A percentile compares a stretch with the other conserved stretches of the same genome.
phyloP scores from a whole-genome alignment of 2,329 filamentous ascomycete genomes.

The Xylariaceae sp. region DNA sequence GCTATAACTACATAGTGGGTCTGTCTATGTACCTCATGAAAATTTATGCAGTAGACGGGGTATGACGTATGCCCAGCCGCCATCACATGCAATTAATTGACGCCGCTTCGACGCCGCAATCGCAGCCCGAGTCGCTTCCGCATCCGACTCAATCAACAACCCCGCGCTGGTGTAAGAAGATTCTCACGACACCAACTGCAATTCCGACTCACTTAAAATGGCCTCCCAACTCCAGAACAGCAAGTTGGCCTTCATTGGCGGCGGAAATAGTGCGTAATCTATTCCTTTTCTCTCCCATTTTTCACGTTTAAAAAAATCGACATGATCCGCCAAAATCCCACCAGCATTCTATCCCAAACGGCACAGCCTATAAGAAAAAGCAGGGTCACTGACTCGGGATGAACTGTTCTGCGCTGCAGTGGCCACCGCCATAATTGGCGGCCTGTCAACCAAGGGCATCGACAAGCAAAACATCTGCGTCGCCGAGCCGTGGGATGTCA shows the following conservation, averaged over 20 bases:
- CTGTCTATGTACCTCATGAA: no score
- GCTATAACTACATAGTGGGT: no score
- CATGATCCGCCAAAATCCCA: no score
- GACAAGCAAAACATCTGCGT: slow-evolving; percentile 44
- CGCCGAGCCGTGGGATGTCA: slow-evolving; percentile 50
- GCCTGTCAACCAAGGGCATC: slow-evolving; percentile 43
- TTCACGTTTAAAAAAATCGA: no score
- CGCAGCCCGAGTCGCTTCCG: no score
- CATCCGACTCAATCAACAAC: neutral
- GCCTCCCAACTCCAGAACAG: slow-evolving; percentile 28
- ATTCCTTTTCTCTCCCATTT: neutral
- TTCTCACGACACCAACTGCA: neutral
- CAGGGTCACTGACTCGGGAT: neutral
- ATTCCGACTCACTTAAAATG: slow-evolving; percentile 21
- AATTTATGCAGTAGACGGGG: no score
- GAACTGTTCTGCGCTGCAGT: slow-evolving; percentile 21
- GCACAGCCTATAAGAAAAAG: neutral
- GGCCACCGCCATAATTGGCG: slow-evolving; percentile 49
- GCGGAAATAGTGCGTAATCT: slow-evolving; percentile 41
- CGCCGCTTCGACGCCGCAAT: no score
- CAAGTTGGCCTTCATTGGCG: slow-evolving; percentile 34
- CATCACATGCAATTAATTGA: no score
- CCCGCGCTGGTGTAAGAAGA: neutral
- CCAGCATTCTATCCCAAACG: no score
- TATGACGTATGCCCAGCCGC: no score